phyloP scores from a whole-genome alignment of 805 yeast genomes.

The Scheffersomyces amazonensis region DNA sequence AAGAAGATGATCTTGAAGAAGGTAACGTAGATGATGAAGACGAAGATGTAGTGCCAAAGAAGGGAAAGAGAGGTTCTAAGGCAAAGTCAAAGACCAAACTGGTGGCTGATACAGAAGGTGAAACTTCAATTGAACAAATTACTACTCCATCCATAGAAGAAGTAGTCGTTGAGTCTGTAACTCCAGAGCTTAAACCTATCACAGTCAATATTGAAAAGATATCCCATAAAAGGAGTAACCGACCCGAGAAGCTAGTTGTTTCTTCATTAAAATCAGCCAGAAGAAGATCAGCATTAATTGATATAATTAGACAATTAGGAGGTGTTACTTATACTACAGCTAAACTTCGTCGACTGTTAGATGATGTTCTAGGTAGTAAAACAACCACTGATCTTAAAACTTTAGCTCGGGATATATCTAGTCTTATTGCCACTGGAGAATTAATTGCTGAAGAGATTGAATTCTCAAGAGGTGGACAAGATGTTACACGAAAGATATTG shows the following conservation, averaged over 20 bases:
- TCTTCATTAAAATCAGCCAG: constrained; percentile 20
- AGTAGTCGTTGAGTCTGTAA: background rate
- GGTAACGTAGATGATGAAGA: background rate
- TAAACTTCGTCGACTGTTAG: constrained; percentile 28
- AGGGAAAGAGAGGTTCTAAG: background rate
- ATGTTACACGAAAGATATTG: constrained; percentile 27
- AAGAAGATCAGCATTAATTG: constrained; percentile 26
- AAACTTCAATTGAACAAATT: too few relatives aligned
- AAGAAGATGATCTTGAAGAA: background rate
- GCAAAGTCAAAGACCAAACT: too few relatives aligned
- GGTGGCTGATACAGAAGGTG: too few relatives aligned
- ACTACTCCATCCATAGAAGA: too few relatives aligned
- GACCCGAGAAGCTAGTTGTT: background rate
- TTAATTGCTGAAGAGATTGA: constrained; percentile 21
- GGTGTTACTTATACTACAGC: constrained; percentile 37
- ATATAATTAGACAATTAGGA: constrained; percentile 30
- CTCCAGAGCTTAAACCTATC: background rate
- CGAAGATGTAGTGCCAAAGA: background rate
- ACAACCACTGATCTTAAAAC: constrained; percentile 39
- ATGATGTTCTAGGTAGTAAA: constrained; percentile 21
- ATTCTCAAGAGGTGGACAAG: constrained; percentile 24
- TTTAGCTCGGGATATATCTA: constrained; percentile 33
- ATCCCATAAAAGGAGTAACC: background rate
- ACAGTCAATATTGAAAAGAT: background rate
- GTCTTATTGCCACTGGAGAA: constrained; percentile 18